Evolutionary conservation across 2,329 filamentous ascomycete species (phyloP), one percentile per base, ranked within the genome.

Genomic region (Cryphonectria radicalis): DNA sequence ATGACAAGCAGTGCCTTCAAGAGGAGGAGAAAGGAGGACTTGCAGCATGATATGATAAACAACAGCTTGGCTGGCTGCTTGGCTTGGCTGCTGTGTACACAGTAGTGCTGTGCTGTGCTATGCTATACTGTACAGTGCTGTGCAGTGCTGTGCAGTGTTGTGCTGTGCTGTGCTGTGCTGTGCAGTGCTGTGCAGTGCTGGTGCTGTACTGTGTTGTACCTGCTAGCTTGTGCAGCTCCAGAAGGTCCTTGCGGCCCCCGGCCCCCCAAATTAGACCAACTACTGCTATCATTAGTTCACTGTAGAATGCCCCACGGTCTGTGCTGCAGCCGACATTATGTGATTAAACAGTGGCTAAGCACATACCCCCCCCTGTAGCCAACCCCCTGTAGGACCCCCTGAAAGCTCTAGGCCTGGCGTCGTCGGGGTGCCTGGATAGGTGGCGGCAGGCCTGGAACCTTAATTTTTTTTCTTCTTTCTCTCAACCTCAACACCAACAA

Each of bases 271-370:
- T 40, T 59, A 66, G 64, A 35, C 28, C 65, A 53, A 59, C 50
- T 37, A 37, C 57, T 59, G 63, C 28, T 22, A 50, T 40, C 37
- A 40, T 40, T n/a, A 50, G 46, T 11, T 11, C 22, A n/a, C 46
- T 50, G 22, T 50, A 50, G 17, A n/a, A 11, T 6, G 46, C 28
- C 13, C 55, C 55, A 59, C 55, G 17, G 46, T 50, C 46, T 66
- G 28, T 22, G 17, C 59, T 40, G 59, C 42, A 67, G 32, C 65
- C 65, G 53, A 59, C 35, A 67, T 67, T 67, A 67, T 22, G 55
- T 59, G 55, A 66, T 66, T 55, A 66, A 28, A 43, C 40, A 32
- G 25, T 43, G 43, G 37, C 42, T 35, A 10, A 25, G 35, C 62
- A 32, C 40, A 40, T 32, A 32, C 32, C 32, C 32, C 32, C 59